A percentile compares a stretch with the other conserved stretches of the same genome.
Evolutionary conservation across 129 eudicot genomes (phyloP).

Genomic region (Solidago caesia): DNA sequence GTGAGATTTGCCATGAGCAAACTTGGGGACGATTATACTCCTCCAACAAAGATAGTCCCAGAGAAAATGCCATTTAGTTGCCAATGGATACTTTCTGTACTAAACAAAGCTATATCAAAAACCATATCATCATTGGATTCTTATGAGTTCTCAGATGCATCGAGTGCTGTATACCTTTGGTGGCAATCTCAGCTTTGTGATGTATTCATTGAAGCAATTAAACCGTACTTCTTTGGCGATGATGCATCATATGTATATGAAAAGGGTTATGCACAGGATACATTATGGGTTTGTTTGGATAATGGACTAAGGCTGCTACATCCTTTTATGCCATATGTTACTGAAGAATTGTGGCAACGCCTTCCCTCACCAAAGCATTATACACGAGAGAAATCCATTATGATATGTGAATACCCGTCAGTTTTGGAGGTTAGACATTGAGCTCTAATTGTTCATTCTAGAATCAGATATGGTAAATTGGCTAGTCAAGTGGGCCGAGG

Average conservation of each 20-base stretch:
- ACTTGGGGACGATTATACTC: constrained; percentile 81
- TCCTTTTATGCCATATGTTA: constrained; percentile 93
- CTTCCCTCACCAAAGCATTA: constrained; percentile 65
- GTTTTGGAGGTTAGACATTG: constrained; percentile 50
- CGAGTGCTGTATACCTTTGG: constrained; percentile 84
- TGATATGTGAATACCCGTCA: constrained; percentile 76
- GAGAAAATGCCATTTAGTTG: constrained; percentile 70
- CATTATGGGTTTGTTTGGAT: constrained; percentile 85
- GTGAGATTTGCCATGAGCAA: constrained; percentile 87
- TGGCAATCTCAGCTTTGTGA: constrained; percentile 92
- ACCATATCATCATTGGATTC: constrained; percentile 66
- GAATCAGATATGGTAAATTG: neutral
- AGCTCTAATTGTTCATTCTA: neutral
- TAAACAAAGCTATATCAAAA: constrained; percentile 72
- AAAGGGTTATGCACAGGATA: constrained; percentile 65
- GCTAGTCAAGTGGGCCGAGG: neutral
- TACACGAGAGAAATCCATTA: constrained; percentile 66
- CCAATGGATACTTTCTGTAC: constrained; percentile 89
- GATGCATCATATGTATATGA: constrained; percentile 45
- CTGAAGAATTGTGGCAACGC: constrained; percentile 96
- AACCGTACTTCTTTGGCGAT: constrained; percentile 68
- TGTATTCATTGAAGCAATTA: constrained; percentile 76
- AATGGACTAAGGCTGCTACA: constrained; percentile 79
- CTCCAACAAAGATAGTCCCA: constrained; percentile 53
- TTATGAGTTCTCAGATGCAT: constrained; percentile 86